Evolutionary conservation across 2,329 filamentous ascomycete species (phyloP).

Genomic region (Botrytis tulipae): DNA sequence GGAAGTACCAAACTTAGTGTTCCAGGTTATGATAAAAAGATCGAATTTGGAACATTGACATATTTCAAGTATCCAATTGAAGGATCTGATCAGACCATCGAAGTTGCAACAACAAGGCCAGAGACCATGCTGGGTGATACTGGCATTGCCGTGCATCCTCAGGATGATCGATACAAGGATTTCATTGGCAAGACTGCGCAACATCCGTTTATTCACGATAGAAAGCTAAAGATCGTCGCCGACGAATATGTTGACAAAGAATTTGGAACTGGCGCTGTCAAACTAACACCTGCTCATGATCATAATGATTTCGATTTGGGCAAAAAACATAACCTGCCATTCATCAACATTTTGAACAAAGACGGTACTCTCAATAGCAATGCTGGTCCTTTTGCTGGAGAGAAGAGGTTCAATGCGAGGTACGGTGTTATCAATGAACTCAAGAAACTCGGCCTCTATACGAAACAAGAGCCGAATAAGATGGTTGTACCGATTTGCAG

Average conservation of each 20-base stretch:
- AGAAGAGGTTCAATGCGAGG: not conserved
- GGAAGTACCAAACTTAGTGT: not conserved
- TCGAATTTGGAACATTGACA: not conserved
- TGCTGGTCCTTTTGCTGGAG: not conserved
- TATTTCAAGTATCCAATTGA: conserved; percentile 1
- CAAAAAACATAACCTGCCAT: not conserved
- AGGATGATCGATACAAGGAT: not conserved
- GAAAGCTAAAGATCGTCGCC: not conserved
- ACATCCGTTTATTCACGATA: not conserved
- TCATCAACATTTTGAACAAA: not conserved
- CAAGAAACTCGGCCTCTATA: not conserved
- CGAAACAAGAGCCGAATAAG: not conserved
- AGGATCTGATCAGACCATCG: not conserved
- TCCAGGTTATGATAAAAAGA: not conserved
- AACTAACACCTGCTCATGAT: not conserved
- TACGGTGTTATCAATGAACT: not conserved
- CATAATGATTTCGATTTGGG: not conserved
- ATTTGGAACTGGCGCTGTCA: not conserved
- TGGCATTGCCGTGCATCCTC: not conserved
- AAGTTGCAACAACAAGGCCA: not conserved
- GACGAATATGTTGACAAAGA: not conserved
- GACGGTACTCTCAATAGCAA: not conserved
- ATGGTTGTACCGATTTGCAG: not conserved
- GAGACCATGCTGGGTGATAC: not conserved
- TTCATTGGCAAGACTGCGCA: not conserved